Evolutionary conservation across 2,329 filamentous ascomycete genomes (phyloP).

Genomic region (Colletotrichum trifolii): DNA sequence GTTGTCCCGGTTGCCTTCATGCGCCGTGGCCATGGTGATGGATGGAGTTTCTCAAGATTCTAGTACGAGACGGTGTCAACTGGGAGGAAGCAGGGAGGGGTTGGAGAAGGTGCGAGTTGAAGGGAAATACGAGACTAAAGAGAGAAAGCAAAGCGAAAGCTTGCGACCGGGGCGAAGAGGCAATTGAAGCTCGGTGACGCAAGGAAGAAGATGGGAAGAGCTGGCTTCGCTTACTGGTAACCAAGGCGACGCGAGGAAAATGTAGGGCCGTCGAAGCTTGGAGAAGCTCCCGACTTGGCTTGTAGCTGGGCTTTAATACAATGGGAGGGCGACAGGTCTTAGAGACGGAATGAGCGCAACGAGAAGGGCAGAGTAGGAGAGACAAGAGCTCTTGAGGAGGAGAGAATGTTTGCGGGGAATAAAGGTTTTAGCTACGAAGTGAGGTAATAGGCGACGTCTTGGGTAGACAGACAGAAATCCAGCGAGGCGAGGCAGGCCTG

Average conservation of each 20-base stretch:
- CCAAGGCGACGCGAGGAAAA: constrained; percentile 31
- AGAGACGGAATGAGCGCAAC: constrained; percentile 18
- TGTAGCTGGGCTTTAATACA: constrained; percentile 28
- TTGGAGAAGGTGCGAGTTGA: background rate
- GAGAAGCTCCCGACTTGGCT: constrained; percentile 29
- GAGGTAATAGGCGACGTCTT: constrained; percentile 11
- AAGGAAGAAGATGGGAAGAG: constrained; percentile 12
- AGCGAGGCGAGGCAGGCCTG: constrained; percentile 13
- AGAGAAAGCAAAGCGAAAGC: constrained; percentile 9
- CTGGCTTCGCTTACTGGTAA: constrained; percentile 23
- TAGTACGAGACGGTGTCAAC: constrained; percentile 8
- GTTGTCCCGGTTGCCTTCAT: constrained; percentile 32
- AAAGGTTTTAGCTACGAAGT: constrained; percentile 36
- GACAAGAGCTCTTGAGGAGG: constrained; percentile 14
- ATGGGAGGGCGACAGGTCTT: constrained; percentile 23
- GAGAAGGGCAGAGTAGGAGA: constrained; percentile 10
- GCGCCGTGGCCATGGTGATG: constrained; percentile 25
- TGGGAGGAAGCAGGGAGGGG: background rate
- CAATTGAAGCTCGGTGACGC: constrained; percentile 31
- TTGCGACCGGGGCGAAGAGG: constrained; percentile 1
- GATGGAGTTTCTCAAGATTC: constrained; percentile 16
- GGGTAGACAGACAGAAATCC: too few relatives aligned
- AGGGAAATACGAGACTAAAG: background rate
- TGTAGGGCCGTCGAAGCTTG: constrained; percentile 25
- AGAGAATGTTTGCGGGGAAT: constrained; percentile 35